These are phyloP conservation scores for Phytophthora hybrid DNA, from an alignment of 352 stramenopile genomes.

Conservation along the genomic window DNA sequence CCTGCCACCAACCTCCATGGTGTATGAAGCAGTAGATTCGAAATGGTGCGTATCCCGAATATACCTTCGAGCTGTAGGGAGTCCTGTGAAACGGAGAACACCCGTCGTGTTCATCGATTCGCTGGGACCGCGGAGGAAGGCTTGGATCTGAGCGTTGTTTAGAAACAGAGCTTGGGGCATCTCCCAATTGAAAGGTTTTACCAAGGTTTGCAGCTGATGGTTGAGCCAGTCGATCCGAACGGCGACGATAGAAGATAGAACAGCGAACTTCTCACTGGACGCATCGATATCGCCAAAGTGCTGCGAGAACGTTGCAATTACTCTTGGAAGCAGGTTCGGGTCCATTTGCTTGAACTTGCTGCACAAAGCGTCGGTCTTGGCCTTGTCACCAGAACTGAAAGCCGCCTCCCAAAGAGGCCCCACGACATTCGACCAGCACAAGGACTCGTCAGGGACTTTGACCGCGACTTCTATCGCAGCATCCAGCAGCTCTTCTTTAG, in stretches of 20 bases:
- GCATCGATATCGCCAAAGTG: background rate
- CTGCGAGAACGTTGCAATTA: background rate
- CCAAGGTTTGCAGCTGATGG: background rate
- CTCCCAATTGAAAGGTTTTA: no score
- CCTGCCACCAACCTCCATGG: background rate
- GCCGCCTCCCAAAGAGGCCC: background rate
- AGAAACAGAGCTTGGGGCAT: no score
- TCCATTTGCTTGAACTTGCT: background rate
- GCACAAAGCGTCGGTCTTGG: background rate
- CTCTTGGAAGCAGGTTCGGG: background rate
- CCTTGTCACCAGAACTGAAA: background rate
- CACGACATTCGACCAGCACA: background rate
- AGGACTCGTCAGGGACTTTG: background rate
- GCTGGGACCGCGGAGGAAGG: no score
- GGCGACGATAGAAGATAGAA: background rate
- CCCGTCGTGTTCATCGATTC: no score
- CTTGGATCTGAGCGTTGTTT: no score
- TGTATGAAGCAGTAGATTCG: background rate
- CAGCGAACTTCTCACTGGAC: background rate
- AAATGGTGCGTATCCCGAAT: no score
- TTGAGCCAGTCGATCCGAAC: background rate
- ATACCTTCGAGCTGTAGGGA: no score
- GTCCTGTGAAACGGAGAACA: no score
- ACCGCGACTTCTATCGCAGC: background rate
- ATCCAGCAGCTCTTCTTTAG: background rate